Evolutionary conservation across 495 filamentous ascomycete species (phyloP).

Genomic region (Penicillium waksmanii): DNA sequence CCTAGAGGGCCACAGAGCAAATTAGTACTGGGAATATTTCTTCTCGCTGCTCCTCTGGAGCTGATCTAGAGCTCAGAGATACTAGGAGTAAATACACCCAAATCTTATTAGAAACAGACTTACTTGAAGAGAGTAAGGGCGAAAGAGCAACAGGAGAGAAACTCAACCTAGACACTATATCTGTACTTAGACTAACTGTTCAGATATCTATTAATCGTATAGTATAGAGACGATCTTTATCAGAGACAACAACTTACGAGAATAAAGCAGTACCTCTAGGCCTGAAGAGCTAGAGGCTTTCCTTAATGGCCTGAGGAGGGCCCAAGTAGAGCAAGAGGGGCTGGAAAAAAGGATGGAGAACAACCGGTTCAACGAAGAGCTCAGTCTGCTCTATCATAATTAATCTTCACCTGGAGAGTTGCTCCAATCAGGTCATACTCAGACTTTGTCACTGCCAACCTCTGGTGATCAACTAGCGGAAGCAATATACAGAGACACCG

Average conservation of each 20-base stretch:
- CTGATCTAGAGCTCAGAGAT: constrained; percentile 4
- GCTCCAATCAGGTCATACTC: too few species aligned
- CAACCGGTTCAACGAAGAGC: too few species aligned
- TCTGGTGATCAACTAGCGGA: too few species aligned
- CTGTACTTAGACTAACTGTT: not conserved
- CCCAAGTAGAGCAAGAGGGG: too few species aligned
- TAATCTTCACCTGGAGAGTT: too few species aligned
- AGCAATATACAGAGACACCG: too few species aligned
- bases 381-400: too few species aligned
- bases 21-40: not conserved
- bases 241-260: not conserved
- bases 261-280: not conserved
- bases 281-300: constrained; percentile 5
- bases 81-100: constrained; percentile 6
- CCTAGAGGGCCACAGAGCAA: not conserved
- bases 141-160: constrained; percentile 4
- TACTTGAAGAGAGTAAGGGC: constrained; percentile 2
- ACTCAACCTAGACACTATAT: not conserved
- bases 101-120: constrained; percentile 4
- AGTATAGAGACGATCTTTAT: constrained; percentile 4
- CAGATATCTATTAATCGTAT: too few species aligned
- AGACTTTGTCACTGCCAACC: too few species aligned
- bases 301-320: too few species aligned
- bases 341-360: too few species aligned
- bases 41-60: not conserved